Conservation (phyloP, 164 flowering plant species). For the Euptelea pleiosperma region DNA sequence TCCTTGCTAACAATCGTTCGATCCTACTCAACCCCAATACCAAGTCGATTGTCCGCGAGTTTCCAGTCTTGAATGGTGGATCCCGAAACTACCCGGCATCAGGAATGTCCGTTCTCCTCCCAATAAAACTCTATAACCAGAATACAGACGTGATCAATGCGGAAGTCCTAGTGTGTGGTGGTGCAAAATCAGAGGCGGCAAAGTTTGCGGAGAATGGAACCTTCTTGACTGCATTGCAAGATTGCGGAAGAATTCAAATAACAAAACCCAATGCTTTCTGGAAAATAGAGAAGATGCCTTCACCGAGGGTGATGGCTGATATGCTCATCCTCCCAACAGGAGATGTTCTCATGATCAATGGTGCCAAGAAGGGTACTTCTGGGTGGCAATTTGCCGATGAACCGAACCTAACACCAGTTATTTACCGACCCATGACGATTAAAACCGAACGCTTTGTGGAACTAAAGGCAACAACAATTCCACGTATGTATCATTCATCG, state of each 20-base stretch:
- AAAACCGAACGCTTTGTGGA: constrained; percentile 31
- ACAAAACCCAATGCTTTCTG: constrained; percentile 37
- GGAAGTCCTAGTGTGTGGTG: constrained; percentile 78
- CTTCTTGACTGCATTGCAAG: constrained; percentile 40
- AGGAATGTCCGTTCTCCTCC: constrained; percentile 69
- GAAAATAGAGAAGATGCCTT: constrained; percentile 71
- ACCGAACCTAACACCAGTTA: constrained; percentile 48
- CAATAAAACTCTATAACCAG: constrained; percentile 32
- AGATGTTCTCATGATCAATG: constrained; percentile 65
- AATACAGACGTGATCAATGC: constrained; percentile 14
- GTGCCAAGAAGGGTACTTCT: constrained; percentile 61
- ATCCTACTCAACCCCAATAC: constrained; percentile 46
- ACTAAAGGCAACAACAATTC: constrained; percentile 35
- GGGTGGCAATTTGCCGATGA: constrained; percentile 62
- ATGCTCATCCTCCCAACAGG: constrained; percentile 72
- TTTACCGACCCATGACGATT: constrained; percentile 37
- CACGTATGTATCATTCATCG: constrained; percentile 85
- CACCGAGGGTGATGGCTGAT: constrained; percentile 69
- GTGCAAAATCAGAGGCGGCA: constrained; percentile 31
- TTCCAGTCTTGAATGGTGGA: constrained; percentile 61
- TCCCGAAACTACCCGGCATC: constrained; percentile 82
- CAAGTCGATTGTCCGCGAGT: constrained; percentile 34
- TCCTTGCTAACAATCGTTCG: constrained; percentile 78
- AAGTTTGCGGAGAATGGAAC: constrained; percentile 13
- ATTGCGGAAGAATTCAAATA: constrained; percentile 50